phyloP scores from a whole-genome alignment of 257 asterid genomes.

The Cynanchum wilfordii region DNA sequence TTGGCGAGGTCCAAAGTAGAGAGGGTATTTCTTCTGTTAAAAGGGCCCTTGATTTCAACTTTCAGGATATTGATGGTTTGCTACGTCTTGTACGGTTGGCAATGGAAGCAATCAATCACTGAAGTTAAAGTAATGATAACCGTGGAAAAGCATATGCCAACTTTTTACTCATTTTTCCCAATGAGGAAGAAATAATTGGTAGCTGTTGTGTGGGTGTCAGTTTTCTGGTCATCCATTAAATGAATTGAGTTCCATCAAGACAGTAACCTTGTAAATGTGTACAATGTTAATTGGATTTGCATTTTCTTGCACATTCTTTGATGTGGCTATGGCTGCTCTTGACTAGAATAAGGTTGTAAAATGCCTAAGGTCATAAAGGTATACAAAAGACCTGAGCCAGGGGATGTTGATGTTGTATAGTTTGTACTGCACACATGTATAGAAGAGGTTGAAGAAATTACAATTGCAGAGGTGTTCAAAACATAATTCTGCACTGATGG shows the following conservation, averaged over 20 bases:
- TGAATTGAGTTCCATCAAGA: slow-evolving; percentile 24
- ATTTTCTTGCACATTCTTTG: slow-evolving; percentile 14
- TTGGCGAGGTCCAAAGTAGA: slow-evolving; percentile 45
- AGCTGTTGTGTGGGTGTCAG: slow-evolving; percentile 14
- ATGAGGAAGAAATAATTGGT: slow-evolving; percentile 15
- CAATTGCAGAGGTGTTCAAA: slow-evolving; percentile 1
- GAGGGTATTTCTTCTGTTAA: slow-evolving; percentile 61
- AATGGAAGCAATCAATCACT: slow-evolving; percentile 65
- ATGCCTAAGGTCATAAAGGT: background rate
- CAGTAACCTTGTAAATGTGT: slow-evolving; percentile 49
- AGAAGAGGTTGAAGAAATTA: slow-evolving; percentile 1
- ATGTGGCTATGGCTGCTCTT: slow-evolving; percentile 12
- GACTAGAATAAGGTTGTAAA: slow-evolving; percentile 16
- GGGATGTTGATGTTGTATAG: background rate
- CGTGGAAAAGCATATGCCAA: slow-evolving; percentile 16
- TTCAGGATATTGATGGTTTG: slow-evolving; percentile 79
- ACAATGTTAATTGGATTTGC: slow-evolving; percentile 29
- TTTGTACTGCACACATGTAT: background rate
- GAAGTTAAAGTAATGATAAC: slow-evolving; percentile 23
- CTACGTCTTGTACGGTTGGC: slow-evolving; percentile 87
- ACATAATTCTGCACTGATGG: background rate
- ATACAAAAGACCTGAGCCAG: background rate
- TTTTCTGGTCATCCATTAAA: slow-evolving; percentile 15
- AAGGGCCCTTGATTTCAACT: slow-evolving; percentile 86
- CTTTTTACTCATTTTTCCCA: slow-evolving; percentile 21